Evolutionary conservation across 495 filamentous ascomycete species (phyloP).

Genomic region (Cairneyella variabilis): DNA sequence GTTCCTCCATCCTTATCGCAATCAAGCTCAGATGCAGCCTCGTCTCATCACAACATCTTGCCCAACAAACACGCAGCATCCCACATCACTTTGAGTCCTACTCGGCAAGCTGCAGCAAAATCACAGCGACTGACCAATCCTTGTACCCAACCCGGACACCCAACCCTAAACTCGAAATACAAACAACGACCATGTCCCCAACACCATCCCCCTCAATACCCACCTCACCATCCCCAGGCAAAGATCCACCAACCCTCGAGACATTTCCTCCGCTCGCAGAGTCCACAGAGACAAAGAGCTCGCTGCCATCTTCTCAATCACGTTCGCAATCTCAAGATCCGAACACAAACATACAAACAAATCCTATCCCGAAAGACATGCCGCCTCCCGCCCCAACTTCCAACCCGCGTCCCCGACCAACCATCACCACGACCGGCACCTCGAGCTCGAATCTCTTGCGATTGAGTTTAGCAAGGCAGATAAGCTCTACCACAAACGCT

Average conservation of each 20-base stretch:
- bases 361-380: not conserved
- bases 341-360: not conserved
- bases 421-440: not conserved
- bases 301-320: no score
- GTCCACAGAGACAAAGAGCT: no score
- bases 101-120: not conserved
- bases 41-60: not conserved
- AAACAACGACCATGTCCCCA: not conserved
- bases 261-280: not conserved
- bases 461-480: no score
- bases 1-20: not conserved
- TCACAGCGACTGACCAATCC: no score
- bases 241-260: conserved; percentile 16
- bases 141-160: not conserved
- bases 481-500: not conserved
- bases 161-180: not conserved
- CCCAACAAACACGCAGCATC: not conserved
- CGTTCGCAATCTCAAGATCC: no score
- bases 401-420: not conserved
- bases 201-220: conserved; percentile 16
- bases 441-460: not conserved
- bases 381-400: not conserved
- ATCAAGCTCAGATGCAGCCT: not conserved
- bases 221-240: conserved; percentile 10
- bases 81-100: not conserved